A percentile compares a stretch with the other conserved stretches of the same genome.
Conservation (phyloP, 2,329 filamentous ascomycete genomes). For the Aspergillus quadricinctus region DNA sequence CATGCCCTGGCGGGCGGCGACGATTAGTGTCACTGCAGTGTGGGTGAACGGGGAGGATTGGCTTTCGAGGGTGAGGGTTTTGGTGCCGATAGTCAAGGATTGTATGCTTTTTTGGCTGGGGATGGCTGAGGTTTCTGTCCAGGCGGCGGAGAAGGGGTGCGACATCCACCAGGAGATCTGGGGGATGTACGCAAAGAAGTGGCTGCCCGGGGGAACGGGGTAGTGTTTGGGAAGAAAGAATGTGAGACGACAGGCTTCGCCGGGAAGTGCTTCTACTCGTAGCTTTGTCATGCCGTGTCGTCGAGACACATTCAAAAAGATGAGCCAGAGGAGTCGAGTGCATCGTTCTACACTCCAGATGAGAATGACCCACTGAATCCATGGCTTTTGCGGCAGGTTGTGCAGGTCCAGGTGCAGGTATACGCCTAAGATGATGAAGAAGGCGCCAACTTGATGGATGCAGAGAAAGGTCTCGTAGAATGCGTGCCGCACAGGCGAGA, state of each 20-base stretch:
- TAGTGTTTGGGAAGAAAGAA: slow-evolving; percentile 55
- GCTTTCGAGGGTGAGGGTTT: not conserved
- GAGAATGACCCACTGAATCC: slow-evolving; percentile 31
- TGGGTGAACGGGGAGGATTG: not conserved
- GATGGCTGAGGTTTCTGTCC: slow-evolving; percentile 25
- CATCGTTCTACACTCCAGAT: slow-evolving; percentile 43
- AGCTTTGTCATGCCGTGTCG: slow-evolving; percentile 48
- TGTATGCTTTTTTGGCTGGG: slow-evolving; percentile 27
- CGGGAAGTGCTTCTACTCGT: slow-evolving; percentile 55
- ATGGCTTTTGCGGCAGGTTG: slow-evolving; percentile 39
- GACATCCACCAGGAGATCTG: slow-evolving; percentile 45
- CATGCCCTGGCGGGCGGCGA: slow-evolving; percentile 57
- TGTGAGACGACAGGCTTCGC: slow-evolving; percentile 58
- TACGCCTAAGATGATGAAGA: slow-evolving; percentile 42
- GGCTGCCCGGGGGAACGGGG: slow-evolving; percentile 52
- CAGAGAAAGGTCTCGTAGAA: slow-evolving; percentile 47
- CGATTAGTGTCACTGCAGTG: slow-evolving; percentile 52
- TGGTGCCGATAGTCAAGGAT: slow-evolving; percentile 17
- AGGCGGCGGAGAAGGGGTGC: slow-evolving; percentile 47
- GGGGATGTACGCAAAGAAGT: slow-evolving; percentile 60
- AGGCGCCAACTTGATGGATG: slow-evolving; percentile 42
- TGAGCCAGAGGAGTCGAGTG: slow-evolving; percentile 45
- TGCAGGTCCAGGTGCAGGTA: slow-evolving; percentile 42
- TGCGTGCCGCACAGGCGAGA: slow-evolving; percentile 42
- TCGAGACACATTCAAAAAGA: slow-evolving; percentile 52